A percentile compares a stretch with the other conserved stretches of the same genome.
Evolutionary conservation across 2,329 filamentous ascomycete genomes (phyloP).

Genomic region (Teratosphaeria epicoccoides): DNA sequence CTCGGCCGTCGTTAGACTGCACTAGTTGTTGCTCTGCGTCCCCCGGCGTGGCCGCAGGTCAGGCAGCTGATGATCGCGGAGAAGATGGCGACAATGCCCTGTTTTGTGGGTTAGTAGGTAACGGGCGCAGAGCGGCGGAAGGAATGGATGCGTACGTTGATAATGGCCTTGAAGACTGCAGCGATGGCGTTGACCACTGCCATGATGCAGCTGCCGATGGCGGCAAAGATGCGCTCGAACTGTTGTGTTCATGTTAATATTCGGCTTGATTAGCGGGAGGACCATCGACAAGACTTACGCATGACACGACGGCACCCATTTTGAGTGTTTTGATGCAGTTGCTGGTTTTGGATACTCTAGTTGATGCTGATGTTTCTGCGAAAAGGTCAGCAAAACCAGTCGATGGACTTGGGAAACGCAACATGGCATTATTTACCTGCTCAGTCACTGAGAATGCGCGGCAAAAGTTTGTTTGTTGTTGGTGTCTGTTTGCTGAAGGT

Average conservation of each 20-base stretch:
- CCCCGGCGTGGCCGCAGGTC: slow-evolving; percentile 35
- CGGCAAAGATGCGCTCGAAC: slow-evolving; percentile 30
- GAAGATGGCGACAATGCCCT: slow-evolving; percentile 41
- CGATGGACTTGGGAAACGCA: too few species aligned
- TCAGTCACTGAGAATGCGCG: too few species aligned
- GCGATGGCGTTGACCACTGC: slow-evolving; percentile 38
- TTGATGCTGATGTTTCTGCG: neutral
- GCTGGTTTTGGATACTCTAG: neutral
- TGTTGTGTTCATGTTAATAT: slow-evolving; percentile 2
- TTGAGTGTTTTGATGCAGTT: slow-evolving; percentile 26
- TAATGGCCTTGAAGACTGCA: slow-evolving; percentile 35
- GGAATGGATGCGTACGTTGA: slow-evolving; percentile 24
- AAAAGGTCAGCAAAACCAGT: too few species aligned
- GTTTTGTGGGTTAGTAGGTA: neutral
- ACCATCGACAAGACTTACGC: slow-evolving; percentile 48
- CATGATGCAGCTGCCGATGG: slow-evolving; percentile 38
- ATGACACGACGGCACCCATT: slow-evolving; percentile 78
- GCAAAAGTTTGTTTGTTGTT: neutral
- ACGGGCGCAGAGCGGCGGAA: neutral
- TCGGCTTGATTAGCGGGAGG: neutral
- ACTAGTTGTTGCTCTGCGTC: slow-evolving; percentile 28
- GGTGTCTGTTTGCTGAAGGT: neutral
- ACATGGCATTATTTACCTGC: too few species aligned
- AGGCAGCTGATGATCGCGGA: slow-evolving; percentile 40
- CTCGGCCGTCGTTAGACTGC: slow-evolving; percentile 21